Conservation (phyloP, 495 filamentous ascomycete species). For the Annulohypoxylon maeteangense region DNA sequence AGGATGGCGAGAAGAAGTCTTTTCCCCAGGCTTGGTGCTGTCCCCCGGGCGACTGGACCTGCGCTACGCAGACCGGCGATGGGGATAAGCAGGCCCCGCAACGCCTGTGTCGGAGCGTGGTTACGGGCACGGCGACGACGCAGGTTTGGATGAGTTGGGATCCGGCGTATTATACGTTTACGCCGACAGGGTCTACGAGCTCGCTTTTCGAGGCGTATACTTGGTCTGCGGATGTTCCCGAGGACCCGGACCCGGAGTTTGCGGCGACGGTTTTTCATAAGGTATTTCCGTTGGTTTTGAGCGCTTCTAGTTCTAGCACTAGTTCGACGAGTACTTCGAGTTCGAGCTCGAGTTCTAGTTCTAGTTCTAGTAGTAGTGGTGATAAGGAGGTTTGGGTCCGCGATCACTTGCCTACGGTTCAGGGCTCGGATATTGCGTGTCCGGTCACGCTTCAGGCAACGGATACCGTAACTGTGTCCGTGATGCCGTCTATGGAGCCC, state of each 20-base stretch:
- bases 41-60: conserved; percentile 34
- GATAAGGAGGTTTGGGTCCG: background rate
- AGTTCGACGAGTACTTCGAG: background rate
- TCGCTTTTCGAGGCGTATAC: conserved; percentile 19
- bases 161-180: conserved; percentile 13
- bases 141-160: conserved; percentile 34
- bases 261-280: conserved; percentile 30
- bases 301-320: background rate
- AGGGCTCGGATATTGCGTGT: background rate
- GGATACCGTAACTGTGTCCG: background rate
- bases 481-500: background rate
- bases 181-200: background rate
- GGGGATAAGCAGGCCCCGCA: conserved; percentile 24
- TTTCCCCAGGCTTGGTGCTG: conserved; percentile 38
- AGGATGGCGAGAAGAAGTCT: background rate
- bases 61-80: conserved; percentile 24
- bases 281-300: conserved; percentile 35
- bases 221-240: conserved; percentile 16
- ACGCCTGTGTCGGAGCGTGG: conserved; percentile 21
- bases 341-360: background rate
- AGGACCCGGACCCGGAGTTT: conserved; percentile 20
- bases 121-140: conserved; percentile 1
- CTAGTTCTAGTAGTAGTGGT: background rate
- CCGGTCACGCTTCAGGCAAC: background rate
- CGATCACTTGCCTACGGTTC: background rate